A percentile compares a stretch with the other conserved stretches of the same genome.
Conservation (phyloP, 768 basidiomycete genomes). For the Dacryopinax spathularia region DNA sequence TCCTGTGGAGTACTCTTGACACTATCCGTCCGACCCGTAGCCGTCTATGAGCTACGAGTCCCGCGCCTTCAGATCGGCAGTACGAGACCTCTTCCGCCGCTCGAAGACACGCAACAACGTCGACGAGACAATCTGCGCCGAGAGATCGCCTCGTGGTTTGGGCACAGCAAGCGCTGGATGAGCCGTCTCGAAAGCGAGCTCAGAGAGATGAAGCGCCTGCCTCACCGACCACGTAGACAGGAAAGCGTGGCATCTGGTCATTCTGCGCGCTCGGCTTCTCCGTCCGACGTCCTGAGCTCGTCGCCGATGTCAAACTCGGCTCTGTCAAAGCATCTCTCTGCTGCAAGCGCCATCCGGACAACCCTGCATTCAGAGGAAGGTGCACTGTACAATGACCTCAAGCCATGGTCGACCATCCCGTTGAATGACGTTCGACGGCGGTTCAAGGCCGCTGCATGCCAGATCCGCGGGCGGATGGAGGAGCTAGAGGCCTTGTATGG, state of each 20-base stretch:
- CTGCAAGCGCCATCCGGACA: neutral
- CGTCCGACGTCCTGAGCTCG: neutral
- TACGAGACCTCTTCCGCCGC: slow-evolving; percentile 14
- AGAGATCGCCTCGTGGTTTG: slow-evolving; percentile 8
- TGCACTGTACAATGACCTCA: slow-evolving; percentile 42
- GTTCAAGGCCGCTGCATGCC: slow-evolving; percentile 39
- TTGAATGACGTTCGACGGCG: slow-evolving; percentile 50
- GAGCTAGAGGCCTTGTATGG: slow-evolving; percentile 13
- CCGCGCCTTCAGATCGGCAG: slow-evolving; percentile 44
- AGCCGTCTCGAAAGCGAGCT: slow-evolving; percentile 16
- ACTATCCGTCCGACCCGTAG: slow-evolving; percentile 31
- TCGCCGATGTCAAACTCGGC: neutral
- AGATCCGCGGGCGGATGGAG: slow-evolving; percentile 38
- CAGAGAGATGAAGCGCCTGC: slow-evolving; percentile 38
- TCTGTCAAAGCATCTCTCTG: neutral
- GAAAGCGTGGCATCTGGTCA: slow-evolving; percentile 37
- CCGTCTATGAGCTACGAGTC: slow-evolving; percentile 47
- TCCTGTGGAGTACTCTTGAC: slow-evolving; percentile 27
- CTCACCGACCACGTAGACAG: slow-evolving; percentile 50
- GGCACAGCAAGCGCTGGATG: slow-evolving; percentile 7
- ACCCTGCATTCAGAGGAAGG: slow-evolving; percentile 17
- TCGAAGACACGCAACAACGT: slow-evolving; percentile 5
- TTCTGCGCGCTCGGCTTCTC: neutral
- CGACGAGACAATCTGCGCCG: slow-evolving; percentile 5
- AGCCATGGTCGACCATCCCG: slow-evolving; percentile 30